phyloP scores from a whole-genome alignment of 768 basidiomycete genomes.

The Termitomyces sp. region DNA sequence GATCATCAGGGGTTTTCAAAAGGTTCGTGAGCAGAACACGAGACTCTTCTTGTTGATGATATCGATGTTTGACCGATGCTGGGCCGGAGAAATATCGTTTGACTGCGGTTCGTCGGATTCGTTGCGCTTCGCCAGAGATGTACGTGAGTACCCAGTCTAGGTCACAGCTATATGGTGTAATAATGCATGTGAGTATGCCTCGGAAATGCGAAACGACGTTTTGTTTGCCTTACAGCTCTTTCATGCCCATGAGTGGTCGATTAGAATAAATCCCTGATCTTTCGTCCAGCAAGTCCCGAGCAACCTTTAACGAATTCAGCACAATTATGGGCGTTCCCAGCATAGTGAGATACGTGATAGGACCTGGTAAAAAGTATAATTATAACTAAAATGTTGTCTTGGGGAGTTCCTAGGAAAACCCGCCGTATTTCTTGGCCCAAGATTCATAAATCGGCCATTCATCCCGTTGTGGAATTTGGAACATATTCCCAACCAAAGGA shows the following conservation, averaged over 20 bases:
- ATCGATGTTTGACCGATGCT: slow-evolving; percentile 6
- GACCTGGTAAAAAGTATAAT: slow-evolving; percentile 9
- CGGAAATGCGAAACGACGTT: neutral
- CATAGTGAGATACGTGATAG: slow-evolving; percentile 15
- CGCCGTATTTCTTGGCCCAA: slow-evolving; percentile 16
- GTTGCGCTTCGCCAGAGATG: slow-evolving; percentile 4
- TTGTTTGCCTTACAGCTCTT: slow-evolving; percentile 12
- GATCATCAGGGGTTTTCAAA: neutral
- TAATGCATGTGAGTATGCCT: neutral
- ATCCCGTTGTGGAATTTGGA: slow-evolving; percentile 18
- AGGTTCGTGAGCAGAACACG: slow-evolving; percentile 2
- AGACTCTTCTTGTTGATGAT: slow-evolving; percentile 9
- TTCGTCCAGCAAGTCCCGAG: slow-evolving; percentile 11
- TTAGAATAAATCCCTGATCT: slow-evolving; percentile 16
- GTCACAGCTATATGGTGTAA: neutral
- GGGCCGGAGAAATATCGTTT: slow-evolving; percentile 6
- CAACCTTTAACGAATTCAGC: slow-evolving; percentile 14
- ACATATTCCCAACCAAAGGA: slow-evolving; percentile 18
- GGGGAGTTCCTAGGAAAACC: neutral
- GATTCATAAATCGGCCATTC: slow-evolving; percentile 17
- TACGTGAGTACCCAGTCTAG: slow-evolving; percentile 9
- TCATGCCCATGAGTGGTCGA: slow-evolving; percentile 17
- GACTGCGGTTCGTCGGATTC: slow-evolving; percentile 1
- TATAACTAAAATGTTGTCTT: neutral
- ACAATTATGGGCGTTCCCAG: slow-evolving; percentile 16